phyloP scores from a whole-genome alignment of 306 rosid genomes.

The Rosa lucieae region DNA sequence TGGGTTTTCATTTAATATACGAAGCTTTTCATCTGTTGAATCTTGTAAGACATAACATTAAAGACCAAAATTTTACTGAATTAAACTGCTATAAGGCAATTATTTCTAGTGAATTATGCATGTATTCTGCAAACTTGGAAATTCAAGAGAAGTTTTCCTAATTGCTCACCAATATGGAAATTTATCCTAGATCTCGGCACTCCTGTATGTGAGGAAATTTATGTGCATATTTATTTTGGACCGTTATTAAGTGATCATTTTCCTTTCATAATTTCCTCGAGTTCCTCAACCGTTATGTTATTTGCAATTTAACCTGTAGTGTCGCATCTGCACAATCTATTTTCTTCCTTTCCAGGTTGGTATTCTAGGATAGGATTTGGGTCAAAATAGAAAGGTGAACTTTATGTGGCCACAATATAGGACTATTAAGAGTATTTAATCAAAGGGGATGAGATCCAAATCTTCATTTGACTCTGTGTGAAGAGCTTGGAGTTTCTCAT shows the following conservation, averaged over 20 bases:
- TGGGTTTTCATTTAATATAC: not conserved
- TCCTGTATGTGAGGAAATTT: not conserved
- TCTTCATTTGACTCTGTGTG: not conserved
- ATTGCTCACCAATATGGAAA: not conserved
- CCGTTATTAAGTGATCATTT: not conserved
- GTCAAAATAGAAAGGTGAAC: not conserved
- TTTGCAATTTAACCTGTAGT: not conserved
- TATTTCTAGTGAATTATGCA: not conserved
- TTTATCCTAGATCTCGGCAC: not conserved
- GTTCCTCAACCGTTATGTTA: not conserved
- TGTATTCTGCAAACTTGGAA: conserved; percentile 8
- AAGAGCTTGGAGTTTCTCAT: not conserved
- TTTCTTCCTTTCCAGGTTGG: not conserved
- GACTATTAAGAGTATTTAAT: not conserved
- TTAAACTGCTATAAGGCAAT: not conserved
- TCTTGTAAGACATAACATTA: too few species aligned
- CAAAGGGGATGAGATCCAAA: not conserved
- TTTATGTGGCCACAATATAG: not conserved
- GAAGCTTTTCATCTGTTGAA: not conserved
- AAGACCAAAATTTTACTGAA: not conserved
- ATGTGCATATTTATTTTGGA: not conserved
- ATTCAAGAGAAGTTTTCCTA: not conserved
- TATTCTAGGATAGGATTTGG: conserved; percentile 5
- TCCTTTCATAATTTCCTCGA: not conserved
- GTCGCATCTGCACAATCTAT: not conserved